phyloP scores from a whole-genome alignment of 2,329 filamentous ascomycete genomes.

The Clarireedia hainanense region DNA sequence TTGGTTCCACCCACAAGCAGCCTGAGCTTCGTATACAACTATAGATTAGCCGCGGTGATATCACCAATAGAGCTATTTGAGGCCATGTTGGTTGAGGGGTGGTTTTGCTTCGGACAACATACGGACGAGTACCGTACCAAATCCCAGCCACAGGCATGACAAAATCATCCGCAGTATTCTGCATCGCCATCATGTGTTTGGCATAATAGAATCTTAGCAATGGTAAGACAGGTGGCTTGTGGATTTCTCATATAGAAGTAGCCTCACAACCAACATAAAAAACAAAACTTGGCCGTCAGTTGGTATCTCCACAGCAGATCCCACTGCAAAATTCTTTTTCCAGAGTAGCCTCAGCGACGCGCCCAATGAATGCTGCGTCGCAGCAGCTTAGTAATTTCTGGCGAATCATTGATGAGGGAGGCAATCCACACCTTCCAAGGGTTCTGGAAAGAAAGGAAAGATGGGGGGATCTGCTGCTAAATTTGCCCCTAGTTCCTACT shows the following conservation, averaged over 20 bases:
- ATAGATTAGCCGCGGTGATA: too few relatives aligned
- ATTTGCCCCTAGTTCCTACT: background rate
- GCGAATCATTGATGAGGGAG: background rate
- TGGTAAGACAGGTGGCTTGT: background rate
- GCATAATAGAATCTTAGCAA: background rate
- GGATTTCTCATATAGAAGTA: background rate
- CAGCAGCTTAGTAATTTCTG: background rate
- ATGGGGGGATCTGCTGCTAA: background rate
- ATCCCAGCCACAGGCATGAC: background rate
- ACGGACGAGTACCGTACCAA: background rate
- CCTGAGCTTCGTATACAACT: too few relatives aligned
- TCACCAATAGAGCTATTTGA: too few relatives aligned
- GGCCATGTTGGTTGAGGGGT: background rate
- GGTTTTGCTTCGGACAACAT: background rate
- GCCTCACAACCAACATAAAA: background rate
- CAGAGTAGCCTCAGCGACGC: background rate
- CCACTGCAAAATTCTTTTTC: background rate
- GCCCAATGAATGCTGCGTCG: background rate
- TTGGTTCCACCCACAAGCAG: too few relatives aligned
- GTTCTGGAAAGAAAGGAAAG: conserved; percentile 6
- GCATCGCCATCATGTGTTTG: background rate
- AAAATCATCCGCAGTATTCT: background rate
- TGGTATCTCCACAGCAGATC: background rate
- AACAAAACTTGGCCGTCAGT: background rate
- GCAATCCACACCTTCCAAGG: background rate